Conservation (phyloP, 2,329 filamentous ascomycete species). For the Beauveria varroae region DNA sequence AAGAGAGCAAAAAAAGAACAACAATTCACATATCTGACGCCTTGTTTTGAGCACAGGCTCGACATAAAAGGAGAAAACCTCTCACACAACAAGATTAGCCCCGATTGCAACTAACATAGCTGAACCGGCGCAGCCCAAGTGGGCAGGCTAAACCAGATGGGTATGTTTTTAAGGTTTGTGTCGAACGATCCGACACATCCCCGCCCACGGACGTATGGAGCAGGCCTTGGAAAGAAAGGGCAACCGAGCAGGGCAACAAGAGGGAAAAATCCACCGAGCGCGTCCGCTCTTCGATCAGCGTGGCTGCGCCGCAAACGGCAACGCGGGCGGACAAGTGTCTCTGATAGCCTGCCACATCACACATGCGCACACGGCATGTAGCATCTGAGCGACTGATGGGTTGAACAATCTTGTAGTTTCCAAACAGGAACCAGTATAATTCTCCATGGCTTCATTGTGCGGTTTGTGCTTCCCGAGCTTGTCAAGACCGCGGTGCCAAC, state of each 20-base stretch:
- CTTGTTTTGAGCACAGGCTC: not conserved
- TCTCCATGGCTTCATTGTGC: not conserved
- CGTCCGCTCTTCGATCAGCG: not conserved
- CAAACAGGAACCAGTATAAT: not conserved
- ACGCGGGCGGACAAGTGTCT: not conserved
- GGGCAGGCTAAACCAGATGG: not conserved
- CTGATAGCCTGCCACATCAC: too few species aligned
- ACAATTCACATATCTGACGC: not conserved
- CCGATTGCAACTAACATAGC: not conserved
- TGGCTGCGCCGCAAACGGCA: not conserved
- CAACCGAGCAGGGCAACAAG: not conserved
- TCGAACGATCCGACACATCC: constrained; percentile 2
- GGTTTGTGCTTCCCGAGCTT: not conserved
- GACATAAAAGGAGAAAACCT: not conserved
- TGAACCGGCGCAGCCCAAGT: not conserved
- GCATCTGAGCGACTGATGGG: not conserved
- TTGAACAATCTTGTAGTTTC: too few species aligned
- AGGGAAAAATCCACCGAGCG: not conserved
- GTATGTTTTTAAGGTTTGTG: not conserved
- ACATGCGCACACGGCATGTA: not conserved
- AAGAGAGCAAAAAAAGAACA: not conserved
- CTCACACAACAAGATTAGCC: not conserved
- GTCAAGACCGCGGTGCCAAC: not conserved
- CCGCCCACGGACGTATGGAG: not conserved
- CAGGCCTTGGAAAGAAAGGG: not conserved